Conservation (phyloP, 1,284 basidiomycete species). For the Ganoderma meredithae region DNA sequence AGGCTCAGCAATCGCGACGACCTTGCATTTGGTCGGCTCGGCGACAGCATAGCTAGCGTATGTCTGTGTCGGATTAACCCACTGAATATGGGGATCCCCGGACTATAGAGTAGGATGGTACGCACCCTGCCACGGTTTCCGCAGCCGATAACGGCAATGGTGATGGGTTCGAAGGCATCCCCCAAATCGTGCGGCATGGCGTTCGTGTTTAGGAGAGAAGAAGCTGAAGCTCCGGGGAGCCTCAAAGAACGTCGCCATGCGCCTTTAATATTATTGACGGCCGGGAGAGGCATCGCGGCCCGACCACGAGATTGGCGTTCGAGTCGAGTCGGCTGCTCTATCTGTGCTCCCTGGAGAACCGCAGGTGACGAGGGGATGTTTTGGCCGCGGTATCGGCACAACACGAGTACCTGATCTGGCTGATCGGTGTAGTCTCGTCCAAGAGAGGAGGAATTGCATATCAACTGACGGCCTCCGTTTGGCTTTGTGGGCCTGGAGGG, state of each 20-base stretch:
- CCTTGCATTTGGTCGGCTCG: slow-evolving; percentile 69
- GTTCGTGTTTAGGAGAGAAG: not conserved
- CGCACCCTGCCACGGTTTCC: slow-evolving; percentile 80
- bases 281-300: slow-evolving; percentile 30
- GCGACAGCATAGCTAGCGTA: slow-evolving; percentile 72
- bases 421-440: slow-evolving; percentile 28
- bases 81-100: not conserved
- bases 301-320: slow-evolving; percentile 9
- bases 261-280: slow-evolving; percentile 28
- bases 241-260: slow-evolving; percentile 31
- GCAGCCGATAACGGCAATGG: slow-evolving; percentile 71
- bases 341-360: not conserved
- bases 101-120: slow-evolving; percentile 1
- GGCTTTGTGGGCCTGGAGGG: not conserved
- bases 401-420: slow-evolving; percentile 30
- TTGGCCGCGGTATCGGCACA: slow-evolving; percentile 21
- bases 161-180: slow-evolving; percentile 45
- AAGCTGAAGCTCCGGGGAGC: slow-evolving; percentile 21
- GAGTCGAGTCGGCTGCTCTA: slow-evolving; percentile 1
- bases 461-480: slow-evolving; percentile 37
- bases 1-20: slow-evolving; percentile 87
- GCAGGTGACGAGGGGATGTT: slow-evolving; percentile 4
- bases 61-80: slow-evolving; percentile 49
- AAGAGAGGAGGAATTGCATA: slow-evolving; percentile 22
- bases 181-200: slow-evolving; percentile 39